Conservation (phyloP, 306 rosid species). For the Vachellia pachyceras region DNA sequence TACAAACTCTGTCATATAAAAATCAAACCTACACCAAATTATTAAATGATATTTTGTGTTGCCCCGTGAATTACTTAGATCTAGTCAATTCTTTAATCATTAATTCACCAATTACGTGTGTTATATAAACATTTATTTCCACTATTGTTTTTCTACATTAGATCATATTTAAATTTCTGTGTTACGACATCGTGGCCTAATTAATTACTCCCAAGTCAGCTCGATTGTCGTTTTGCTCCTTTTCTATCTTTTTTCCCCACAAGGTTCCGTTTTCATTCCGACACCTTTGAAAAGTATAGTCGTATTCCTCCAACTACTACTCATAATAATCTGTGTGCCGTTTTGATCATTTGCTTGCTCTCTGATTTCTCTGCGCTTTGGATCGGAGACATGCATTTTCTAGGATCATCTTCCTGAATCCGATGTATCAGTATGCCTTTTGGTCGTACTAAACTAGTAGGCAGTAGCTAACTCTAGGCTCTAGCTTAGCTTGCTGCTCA, state of each 20-base stretch:
- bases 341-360: not conserved
- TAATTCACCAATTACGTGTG: no score
- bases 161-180: not conserved
- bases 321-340: not conserved
- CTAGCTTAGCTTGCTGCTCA: not conserved
- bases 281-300: not conserved
- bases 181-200: not conserved
- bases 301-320: not conserved
- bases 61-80: not conserved
- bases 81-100: not conserved
- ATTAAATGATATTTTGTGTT: not conserved
- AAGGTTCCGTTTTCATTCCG: slow-evolving; percentile 10
- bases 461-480: not conserved
- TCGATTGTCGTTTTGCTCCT: not conserved
- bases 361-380: not conserved
- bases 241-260: slow-evolving; percentile 23
- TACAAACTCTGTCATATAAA: no score
- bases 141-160: no score
- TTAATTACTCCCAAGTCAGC: slow-evolving; percentile 8
- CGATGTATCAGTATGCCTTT: not conserved
- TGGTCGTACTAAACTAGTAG: not conserved
- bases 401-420: not conserved
- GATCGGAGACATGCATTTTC: not conserved
- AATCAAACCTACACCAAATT: no score
- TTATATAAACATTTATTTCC: no score